Conservation (phyloP, 805 yeast genomes). For the Ogataea pilisensis region DNA sequence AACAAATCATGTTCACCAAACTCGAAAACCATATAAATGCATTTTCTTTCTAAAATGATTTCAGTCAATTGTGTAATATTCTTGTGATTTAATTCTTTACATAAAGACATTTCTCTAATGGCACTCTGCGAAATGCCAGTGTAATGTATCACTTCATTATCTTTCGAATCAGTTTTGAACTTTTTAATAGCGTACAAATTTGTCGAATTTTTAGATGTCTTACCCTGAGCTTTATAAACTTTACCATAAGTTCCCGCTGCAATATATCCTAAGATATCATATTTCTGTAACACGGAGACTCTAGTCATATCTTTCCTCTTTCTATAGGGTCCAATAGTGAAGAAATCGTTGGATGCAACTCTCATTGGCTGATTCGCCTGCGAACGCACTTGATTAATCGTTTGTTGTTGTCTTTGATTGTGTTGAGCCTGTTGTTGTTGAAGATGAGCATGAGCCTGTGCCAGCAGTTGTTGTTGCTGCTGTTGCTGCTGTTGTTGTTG, state of each 20-base stretch:
- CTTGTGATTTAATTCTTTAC: conserved; percentile 77
- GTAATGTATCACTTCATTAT: conserved; percentile 75
- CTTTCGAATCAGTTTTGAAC: conserved; percentile 90
- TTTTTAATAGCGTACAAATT: conserved; percentile 82
- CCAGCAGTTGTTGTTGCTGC: conserved; percentile 8
- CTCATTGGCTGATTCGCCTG: conserved; percentile 36
- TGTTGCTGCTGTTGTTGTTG: conserved; percentile 6
- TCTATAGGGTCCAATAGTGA: conserved; percentile 56
- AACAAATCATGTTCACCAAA: conserved; percentile 93
- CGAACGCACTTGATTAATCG: background rate
- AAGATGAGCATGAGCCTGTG: conserved; percentile 7
- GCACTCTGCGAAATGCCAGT: conserved; percentile 97
- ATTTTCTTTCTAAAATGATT: conserved; percentile 79
- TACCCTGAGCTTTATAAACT: conserved; percentile 79
- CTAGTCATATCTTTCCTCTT: conserved; percentile 61
- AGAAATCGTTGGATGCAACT: conserved; percentile 52
- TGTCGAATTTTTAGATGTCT: conserved; percentile 22
- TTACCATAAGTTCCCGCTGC: conserved; percentile 99
- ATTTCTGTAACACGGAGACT: conserved; percentile 73
- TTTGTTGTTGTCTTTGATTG: conserved; percentile 23
- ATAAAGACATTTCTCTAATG: conserved; percentile 91
- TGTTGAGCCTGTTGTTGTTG: conserved; percentile 6
- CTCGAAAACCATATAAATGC: conserved; percentile 92
- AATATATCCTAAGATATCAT: conserved; percentile 88
- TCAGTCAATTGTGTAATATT: conserved; percentile 80